Conservation (phyloP, 2,329 filamentous ascomycete species). For the Fusarium palustre region DNA sequence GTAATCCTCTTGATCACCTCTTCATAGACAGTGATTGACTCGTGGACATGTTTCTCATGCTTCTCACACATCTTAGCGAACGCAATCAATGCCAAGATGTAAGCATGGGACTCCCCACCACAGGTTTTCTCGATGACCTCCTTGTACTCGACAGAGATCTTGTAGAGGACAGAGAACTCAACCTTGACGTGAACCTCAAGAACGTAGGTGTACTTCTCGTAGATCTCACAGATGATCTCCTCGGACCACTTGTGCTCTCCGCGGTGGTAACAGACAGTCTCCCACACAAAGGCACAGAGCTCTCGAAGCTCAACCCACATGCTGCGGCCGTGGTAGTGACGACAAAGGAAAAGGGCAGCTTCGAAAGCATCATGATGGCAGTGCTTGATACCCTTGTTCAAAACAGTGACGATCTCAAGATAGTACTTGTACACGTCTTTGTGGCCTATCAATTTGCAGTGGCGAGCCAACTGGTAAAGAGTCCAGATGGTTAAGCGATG, state of each 20-base stretch:
- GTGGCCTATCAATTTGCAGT: conserved; percentile 45
- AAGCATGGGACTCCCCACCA: conserved; percentile 46
- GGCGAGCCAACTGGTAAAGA: conserved; percentile 47
- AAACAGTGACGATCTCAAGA: conserved; percentile 52
- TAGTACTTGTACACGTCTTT: conserved; percentile 53
- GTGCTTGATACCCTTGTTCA: conserved; percentile 49
- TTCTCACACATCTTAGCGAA: conserved; percentile 61
- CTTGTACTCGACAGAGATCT: conserved; percentile 61
- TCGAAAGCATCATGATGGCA: conserved; percentile 58
- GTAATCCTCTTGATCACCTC: conserved; percentile 55
- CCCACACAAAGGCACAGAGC: conserved; percentile 61
- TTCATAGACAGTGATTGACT: conserved; percentile 60
- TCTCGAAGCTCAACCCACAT: conserved; percentile 60
- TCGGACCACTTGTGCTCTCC: conserved; percentile 54
- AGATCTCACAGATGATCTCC: conserved; percentile 57
- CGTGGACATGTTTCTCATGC: conserved; percentile 56
- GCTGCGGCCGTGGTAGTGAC: conserved; percentile 58
- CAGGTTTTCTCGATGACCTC: conserved; percentile 57
- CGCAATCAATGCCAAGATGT: conserved; percentile 51
- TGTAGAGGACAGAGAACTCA: conserved; percentile 56
- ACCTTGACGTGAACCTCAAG: conserved; percentile 58
- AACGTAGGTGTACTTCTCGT: conserved; percentile 59
- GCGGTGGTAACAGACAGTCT: conserved; percentile 52
- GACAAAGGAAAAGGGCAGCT: conserved; percentile 58
- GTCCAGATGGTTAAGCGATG: conserved; percentile 53